Evolutionary conservation across 805 yeast species (phyloP).

Genomic region (Ogataea haglerorum): DNA sequence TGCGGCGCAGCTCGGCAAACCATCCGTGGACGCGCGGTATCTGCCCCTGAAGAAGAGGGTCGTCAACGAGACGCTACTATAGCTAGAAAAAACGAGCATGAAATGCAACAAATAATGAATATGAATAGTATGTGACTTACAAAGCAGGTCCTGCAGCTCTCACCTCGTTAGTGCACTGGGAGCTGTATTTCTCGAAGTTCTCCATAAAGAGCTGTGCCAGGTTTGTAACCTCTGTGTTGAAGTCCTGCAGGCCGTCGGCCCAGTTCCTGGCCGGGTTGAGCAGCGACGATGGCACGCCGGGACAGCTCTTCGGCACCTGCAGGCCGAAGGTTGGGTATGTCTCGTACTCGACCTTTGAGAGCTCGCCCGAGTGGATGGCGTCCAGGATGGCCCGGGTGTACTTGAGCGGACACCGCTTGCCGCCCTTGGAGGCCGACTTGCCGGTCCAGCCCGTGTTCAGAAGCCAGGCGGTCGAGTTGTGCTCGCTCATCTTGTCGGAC

Average conservation of each 20-base stretch:
- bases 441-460: slow-evolving; percentile 99
- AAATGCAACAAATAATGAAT: slow-evolving; percentile 2
- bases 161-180: slow-evolving; percentile 81
- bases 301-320: slow-evolving; percentile 77
- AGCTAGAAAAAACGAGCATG: slow-evolving; percentile 6
- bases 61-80: slow-evolving; percentile 16
- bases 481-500: slow-evolving; percentile 84
- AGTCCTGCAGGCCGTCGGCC: slow-evolving; percentile 57
- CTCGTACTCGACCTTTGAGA: slow-evolving; percentile 78
- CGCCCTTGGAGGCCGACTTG: slow-evolving; percentile 85
- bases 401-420: slow-evolving; percentile 95
- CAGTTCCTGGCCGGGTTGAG: slow-evolving; percentile 85
- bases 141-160: slow-evolving; percentile 86
- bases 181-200: slow-evolving; percentile 81
- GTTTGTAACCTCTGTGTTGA: slow-evolving; percentile 51
- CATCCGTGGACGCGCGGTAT: slow-evolving; percentile 5
- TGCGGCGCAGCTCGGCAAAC: slow-evolving; percentile 4
- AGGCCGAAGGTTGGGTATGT: slow-evolving; percentile 82
- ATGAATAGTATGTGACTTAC: slow-evolving; percentile 21
- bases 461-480: slow-evolving; percentile 92
- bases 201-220: slow-evolving; percentile 78
- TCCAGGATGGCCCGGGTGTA: slow-evolving; percentile 96
- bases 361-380: slow-evolving; percentile 88
- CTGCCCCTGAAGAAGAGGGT: slow-evolving; percentile 16
- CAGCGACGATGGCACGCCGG: slow-evolving; percentile 78